Evolutionary conservation across 257 asterid species (phyloP), one percentile per base, ranked within the genome.

Genomic region (Solanum habrochaites): DNA sequence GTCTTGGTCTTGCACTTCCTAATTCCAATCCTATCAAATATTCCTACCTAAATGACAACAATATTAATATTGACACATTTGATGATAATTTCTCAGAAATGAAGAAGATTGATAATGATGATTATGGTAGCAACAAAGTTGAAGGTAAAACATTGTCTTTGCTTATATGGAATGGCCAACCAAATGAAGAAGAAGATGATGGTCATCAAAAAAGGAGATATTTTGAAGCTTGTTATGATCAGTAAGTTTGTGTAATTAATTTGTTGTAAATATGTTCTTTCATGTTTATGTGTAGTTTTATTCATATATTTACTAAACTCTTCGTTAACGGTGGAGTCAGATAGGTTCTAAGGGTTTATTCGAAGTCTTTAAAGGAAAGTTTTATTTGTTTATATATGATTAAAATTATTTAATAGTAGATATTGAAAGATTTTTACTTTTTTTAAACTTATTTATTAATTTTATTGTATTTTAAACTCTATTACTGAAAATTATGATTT

Each of bases 1-100:
- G 93, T n/a, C 91, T 94, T 18, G 93, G 92, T n/a, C 93, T 94
- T 82, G 93, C 90, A 49, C 95, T 90, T 82, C 86, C 88, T 70
- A 31, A 29, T 85, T 74, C 75, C 32, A 52, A 6, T 85, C 92
- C 92, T 3, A 3, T 21, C 25, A 81, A 78, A 70, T 70, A 8
- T 27, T 43, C 74, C 14, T 69, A 84, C 80, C 86, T 75, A 39
- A 89, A 27, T 67, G 29, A 52, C 62, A 52, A 52, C n/a, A 37
- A 37, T 37, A 52, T 52, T 52, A 52, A 52, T 52, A 52, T 67
- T 3, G 74, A 67, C 39, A 67, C 5, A 29, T 67, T 20, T 25
- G 66, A 32, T n/a, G 86, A 88, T 71, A 87, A 25, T 31, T 85
- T 64, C 9, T 29, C 71, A 60, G 75, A 83, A 40, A 27, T 45